Conservation (phyloP, 2,329 filamentous ascomycete genomes). For the Cercospora canescens region DNA sequence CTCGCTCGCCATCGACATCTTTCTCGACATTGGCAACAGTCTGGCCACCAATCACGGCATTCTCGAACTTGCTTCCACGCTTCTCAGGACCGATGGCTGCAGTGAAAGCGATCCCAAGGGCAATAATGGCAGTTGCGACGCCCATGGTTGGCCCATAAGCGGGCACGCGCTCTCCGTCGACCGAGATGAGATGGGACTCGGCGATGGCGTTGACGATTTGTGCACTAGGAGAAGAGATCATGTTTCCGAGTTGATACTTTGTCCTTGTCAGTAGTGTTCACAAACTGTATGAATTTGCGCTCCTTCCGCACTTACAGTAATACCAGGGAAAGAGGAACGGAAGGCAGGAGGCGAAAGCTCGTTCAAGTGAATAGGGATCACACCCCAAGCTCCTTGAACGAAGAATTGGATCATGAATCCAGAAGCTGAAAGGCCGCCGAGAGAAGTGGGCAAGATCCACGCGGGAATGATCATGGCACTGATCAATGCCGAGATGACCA, state of each 20-base stretch:
- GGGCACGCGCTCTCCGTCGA: constrained; percentile 59
- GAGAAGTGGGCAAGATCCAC: constrained; percentile 66
- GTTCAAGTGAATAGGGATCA: constrained; percentile 72
- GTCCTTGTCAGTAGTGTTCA: constrained; percentile 44
- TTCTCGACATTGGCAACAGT: constrained; percentile 17
- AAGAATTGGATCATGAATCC: constrained; percentile 72
- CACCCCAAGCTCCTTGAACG: constrained; percentile 64
- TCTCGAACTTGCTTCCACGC: constrained; percentile 69
- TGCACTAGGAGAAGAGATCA: constrained; percentile 69
- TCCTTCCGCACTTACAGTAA: constrained; percentile 13
- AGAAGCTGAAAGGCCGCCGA: constrained; percentile 60
- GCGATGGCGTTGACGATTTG: constrained; percentile 77
- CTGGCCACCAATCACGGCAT: constrained; percentile 41
- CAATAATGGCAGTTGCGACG: constrained; percentile 74
- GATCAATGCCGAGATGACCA: constrained; percentile 61
- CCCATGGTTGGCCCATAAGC: constrained; percentile 77
- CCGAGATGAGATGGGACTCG: constrained; percentile 60
- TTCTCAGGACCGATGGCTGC: constrained; percentile 73
- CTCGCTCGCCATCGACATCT: constrained; percentile 18
- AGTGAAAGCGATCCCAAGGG: constrained; percentile 66
- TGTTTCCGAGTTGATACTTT: constrained; percentile 70
- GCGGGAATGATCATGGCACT: constrained; percentile 66
- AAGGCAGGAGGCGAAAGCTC: constrained; percentile 71
- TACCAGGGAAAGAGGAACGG: constrained; percentile 68
- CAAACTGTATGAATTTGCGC: neutral